phyloP scores from a whole-genome alignment of 306 rosid genomes.

The Acacia melanoxylon region DNA sequence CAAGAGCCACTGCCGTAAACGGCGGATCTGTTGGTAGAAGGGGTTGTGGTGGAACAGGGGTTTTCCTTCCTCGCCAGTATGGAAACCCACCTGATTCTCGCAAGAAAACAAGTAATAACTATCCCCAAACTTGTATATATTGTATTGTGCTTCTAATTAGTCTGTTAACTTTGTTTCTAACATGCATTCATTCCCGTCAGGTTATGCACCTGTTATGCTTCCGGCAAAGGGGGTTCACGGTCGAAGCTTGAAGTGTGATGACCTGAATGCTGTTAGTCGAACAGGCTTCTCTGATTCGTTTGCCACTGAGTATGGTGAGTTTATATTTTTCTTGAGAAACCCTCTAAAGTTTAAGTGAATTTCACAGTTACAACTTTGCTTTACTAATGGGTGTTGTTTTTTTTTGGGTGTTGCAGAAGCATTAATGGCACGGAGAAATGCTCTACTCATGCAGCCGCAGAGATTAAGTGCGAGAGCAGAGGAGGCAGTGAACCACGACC shows the following conservation, averaged over 20 bases:
- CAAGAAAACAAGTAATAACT: conserved; percentile 56
- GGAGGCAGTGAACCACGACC: conserved; percentile 54
- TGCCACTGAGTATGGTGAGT: conserved; percentile 50
- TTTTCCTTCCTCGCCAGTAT: conserved; percentile 85
- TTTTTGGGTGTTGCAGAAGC: conserved; percentile 40
- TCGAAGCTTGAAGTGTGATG: conserved; percentile 54
- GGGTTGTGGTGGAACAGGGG: conserved; percentile 83
- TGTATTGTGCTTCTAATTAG: neutral
- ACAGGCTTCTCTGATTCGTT: conserved; percentile 37
- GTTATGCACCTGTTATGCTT: conserved; percentile 50
- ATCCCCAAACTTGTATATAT: too few species aligned
- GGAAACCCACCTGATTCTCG: conserved; percentile 53
- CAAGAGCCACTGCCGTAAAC: conserved; percentile 29
- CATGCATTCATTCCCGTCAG: conserved; percentile 13
- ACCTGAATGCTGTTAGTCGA: conserved; percentile 33
- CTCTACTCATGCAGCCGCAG: conserved; percentile 55
- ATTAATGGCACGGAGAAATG: conserved; percentile 51
- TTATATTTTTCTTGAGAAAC: neutral
- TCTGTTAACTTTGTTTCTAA: neutral
- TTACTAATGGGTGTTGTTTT: neutral
- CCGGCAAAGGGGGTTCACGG: conserved; percentile 69
- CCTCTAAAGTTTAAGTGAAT: too few species aligned
- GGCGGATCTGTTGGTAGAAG: conserved; percentile 55
- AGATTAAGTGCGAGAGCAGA: conserved; percentile 43
- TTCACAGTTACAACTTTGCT: neutral